Percentiles rank a stretch among this genome's conserved stretches.
phyloP scores from a whole-genome alignment of 805 yeast species.

The Yarrowia yakushimensis region DNA sequence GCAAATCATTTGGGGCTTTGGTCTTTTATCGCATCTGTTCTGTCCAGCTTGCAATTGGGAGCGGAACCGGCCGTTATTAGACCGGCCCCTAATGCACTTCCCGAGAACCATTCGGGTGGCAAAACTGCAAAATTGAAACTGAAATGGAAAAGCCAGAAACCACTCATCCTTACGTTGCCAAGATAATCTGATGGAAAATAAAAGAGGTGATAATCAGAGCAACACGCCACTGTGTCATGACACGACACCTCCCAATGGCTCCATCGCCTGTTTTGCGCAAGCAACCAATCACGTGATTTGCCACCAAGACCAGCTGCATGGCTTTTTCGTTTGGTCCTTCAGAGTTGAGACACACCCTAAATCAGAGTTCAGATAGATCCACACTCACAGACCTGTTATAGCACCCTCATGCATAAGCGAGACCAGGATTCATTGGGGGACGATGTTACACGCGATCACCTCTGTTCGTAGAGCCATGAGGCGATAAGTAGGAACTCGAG shows the following conservation, averaged over 20 bases:
- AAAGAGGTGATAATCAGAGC: background rate
- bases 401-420: background rate
- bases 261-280: no score
- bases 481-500: background rate
- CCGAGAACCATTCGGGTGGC: background rate
- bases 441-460: background rate
- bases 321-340: background rate
- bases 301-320: background rate
- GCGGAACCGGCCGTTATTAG: background rate
- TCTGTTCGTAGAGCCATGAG: background rate
- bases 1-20: background rate
- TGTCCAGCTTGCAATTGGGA: background rate
- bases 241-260: background rate
- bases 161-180: background rate
- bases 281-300: constrained; percentile 9
- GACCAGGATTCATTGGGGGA: background rate
- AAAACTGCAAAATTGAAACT: background rate
- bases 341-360: background rate
- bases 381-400: background rate
- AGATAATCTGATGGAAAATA: background rate
- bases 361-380: background rate
- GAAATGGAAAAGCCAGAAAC: background rate
- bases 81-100: background rate
- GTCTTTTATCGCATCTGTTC: no score
- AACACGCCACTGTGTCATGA: background rate